phyloP scores from a whole-genome alignment of 192 early-diverging fungal species.

The Physocladia obscura region DNA sequence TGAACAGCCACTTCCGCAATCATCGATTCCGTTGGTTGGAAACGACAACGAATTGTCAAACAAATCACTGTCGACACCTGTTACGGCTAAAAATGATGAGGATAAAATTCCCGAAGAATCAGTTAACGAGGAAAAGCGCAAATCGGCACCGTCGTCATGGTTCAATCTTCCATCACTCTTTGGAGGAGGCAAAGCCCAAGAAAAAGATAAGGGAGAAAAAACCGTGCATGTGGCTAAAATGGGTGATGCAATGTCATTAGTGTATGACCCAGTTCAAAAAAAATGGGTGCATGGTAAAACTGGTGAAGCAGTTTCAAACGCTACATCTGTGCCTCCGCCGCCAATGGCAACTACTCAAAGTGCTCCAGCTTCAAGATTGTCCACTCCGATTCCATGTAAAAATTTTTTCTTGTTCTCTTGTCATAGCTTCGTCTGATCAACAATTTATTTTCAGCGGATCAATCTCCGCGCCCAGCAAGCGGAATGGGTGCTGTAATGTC shows the following conservation, averaged over 20 bases:
- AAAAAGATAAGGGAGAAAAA: slow-evolving; percentile 22
- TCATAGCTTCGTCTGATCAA: not conserved
- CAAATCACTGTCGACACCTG: slow-evolving; percentile 23
- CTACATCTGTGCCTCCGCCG: slow-evolving; percentile 36
- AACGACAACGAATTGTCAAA: slow-evolving; percentile 52
- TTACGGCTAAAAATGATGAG: slow-evolving; percentile 44
- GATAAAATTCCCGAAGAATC: slow-evolving; percentile 43
- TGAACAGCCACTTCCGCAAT: no score
- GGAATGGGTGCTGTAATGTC: not conserved
- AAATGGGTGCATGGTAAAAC: slow-evolving; percentile 85
- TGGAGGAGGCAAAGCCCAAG: slow-evolving; percentile 25
- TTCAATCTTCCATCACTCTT: slow-evolving; percentile 45
- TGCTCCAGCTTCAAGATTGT: slow-evolving; percentile 21
- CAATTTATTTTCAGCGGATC: no score
- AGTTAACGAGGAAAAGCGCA: slow-evolving; percentile 26
- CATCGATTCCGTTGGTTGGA: no score
- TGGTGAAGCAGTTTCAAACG: slow-evolving; percentile 27
- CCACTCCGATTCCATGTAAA: slow-evolving; percentile 28
- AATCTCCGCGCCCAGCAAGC: slow-evolving; percentile 8
- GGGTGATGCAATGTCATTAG: slow-evolving; percentile 77
- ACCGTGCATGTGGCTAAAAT: slow-evolving; percentile 77
- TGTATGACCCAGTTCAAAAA: slow-evolving; percentile 80
- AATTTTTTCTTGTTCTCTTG: not conserved
- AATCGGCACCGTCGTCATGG: slow-evolving; percentile 15
- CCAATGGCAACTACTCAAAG: slow-evolving; percentile 35